Evolutionary conservation across 306 rosid species (phyloP), one percentile per base, ranked within the genome.

Genomic region (Citrullus colocynthis): DNA sequence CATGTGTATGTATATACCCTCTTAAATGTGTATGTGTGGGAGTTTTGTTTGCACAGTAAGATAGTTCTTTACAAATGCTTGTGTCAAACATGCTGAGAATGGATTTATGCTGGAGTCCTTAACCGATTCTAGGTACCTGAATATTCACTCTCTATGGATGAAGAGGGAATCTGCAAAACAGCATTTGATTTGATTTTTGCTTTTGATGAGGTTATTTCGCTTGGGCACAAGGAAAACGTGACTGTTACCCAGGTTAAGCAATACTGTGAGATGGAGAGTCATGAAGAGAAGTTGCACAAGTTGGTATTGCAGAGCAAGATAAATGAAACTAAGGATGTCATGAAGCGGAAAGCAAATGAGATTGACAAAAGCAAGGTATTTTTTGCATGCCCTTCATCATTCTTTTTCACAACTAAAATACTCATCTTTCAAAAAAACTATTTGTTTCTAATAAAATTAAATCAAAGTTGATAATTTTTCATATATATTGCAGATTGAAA

Each of bases 251-350:
- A 95, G 85, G 99, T 95, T 74, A 95, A 90, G 83, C 99, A 95
- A 81, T 95, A 95, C 84, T 92, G 99, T 86, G 99, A 95, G 86
- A 95, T 95, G 99, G 99, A 95, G 89, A 92, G 97, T 86, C 97
- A 90, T 63, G 99, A 95, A 84, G 99, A 95, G 93, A 95, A 92
- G 87, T 81, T 95, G 88, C 97, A 92, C 88, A 95, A 90, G 86
- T 86, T 92, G 78, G 97, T 95, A 56, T 48, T 86, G 97, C 93
- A 90, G 85, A 95, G 96, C 90, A 92, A 95, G 88, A 90, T 95
- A 66, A 90, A 95, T 78, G 97, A 95, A 76, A 95, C 98, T 71
- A 92, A 92, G 92, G 98, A 95, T 87, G 86, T 84, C 72, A 95
- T 95, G 98, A 95, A 90, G 86, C 93, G 93, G 54, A 95, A 95